Base-by-base conservation (phyloP, 139 green algal species). In the Bryopsis sp. region DNA sequence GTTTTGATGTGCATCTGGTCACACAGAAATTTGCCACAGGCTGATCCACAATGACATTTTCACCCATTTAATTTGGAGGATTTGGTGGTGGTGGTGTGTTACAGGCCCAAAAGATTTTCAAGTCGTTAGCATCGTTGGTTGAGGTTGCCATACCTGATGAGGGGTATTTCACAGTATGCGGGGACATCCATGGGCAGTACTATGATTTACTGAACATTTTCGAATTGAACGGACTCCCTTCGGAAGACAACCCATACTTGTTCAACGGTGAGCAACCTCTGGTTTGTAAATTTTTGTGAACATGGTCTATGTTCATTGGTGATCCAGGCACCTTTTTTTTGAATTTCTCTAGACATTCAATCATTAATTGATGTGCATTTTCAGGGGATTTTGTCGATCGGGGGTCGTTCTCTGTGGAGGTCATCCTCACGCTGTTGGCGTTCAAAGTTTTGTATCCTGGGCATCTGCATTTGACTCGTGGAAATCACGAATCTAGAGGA, bases 131-230 rank as follows among this genome's bases (percentile, higher is more conserved):
- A 11, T 57, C 82, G 0, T 71, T 97, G 26, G 89, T 97, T 39
- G 84, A 96, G 67, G 58, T 97, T 2, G 38, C 64, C 5, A 64
- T 96, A 0, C 72, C 79, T 1, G 50, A 74, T 3, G 73, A 74
- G 15, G 59, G 47, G 2, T 73, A 94, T 61, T 73, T 97, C 57
- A 96, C 91, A 3, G 86, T 96, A 7, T 97, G 90, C 67, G 90
- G 90, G 28, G 90, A 97, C 74, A 82, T 90, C 39, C 89, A 95
- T 78, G 86, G 75, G 47, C 91, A 97, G 80, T 97, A 85, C 71
- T 98, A 86, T 68, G 94, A 99, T 78, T 77, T 99, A 64, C 75
- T 96, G 28, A 92, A 94, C 79, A 98, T 99, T 58, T 99, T 92
- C 64, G 78, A 96, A 33, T 70, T 98, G 33, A 97, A 97, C 71